Conservation (phyloP, 768 basidiomycete genomes). For the Mycena leptocephala region DNA sequence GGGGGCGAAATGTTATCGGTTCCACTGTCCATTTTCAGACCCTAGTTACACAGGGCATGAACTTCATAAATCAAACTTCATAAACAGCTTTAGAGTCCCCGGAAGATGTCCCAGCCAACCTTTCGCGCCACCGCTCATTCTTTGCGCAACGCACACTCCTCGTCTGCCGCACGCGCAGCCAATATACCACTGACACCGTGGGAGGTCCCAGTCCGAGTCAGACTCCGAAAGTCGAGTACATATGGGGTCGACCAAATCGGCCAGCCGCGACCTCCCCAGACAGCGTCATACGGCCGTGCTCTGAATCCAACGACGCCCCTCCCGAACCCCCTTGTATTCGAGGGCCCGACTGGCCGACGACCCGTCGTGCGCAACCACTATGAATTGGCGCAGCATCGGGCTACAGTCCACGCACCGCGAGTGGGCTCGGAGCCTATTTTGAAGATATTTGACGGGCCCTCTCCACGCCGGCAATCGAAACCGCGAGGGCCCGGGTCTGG, state of each 20-base stretch:
- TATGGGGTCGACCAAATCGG: not conserved
- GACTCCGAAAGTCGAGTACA: not conserved
- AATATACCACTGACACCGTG: no score
- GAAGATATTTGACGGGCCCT: constrained; percentile 14
- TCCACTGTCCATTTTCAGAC: no score
- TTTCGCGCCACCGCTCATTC: not conserved
- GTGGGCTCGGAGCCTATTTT: not conserved
- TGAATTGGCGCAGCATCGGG: not conserved
- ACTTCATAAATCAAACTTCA: no score
- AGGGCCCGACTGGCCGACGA: constrained; percentile 2
- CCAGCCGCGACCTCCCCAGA: not conserved
- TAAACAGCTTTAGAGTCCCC: not conserved
- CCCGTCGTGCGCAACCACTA: constrained; percentile 2
- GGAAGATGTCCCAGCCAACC: not conserved
- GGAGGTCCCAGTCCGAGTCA: no score
- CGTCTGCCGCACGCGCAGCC: not conserved
- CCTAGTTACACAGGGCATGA: no score
- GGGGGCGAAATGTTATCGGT: no score
- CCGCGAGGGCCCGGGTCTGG: no score
- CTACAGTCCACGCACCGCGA: not conserved
- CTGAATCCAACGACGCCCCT: not conserved
- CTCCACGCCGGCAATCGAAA: no score
- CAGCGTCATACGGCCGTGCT: not conserved
- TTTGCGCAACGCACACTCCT: not conserved
- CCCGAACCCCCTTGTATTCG: constrained; percentile 9